Evolutionary conservation across 495 filamentous ascomycete genomes (phyloP).

Genomic region (Neurospora intermedia): DNA sequence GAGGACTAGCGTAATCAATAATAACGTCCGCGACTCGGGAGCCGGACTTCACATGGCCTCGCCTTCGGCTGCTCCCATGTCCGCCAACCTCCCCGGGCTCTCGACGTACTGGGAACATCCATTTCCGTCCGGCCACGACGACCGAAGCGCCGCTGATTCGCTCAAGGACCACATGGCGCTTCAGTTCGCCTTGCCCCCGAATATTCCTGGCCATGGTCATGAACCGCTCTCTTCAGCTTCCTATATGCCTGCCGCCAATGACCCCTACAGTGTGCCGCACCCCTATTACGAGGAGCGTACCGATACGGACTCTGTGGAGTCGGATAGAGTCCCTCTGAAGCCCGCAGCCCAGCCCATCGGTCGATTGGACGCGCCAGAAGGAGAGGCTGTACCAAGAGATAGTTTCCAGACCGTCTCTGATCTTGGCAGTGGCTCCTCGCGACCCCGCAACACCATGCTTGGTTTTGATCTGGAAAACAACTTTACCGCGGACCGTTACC

Average conservation of each 20-base stretch:
- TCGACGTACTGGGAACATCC: constrained; percentile 39
- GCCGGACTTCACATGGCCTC: constrained; percentile 4
- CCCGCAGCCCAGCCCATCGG: constrained; percentile 56
- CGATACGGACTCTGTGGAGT: constrained; percentile 52
- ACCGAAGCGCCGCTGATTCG: constrained; percentile 22
- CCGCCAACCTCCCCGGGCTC: constrained; percentile 30
- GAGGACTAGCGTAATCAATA: constrained; percentile 20
- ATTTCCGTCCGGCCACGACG: constrained; percentile 19
- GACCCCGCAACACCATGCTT: constrained; percentile 33
- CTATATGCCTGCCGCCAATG: constrained; percentile 21
- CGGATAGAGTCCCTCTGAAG: constrained; percentile 60
- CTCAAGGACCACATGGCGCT: constrained; percentile 36
- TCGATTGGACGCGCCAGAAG: constrained; percentile 33
- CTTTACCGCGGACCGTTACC: constrained; percentile 26
- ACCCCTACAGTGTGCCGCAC: constrained; percentile 29
- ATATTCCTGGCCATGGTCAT: constrained; percentile 22
- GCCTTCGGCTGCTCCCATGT: constrained; percentile 25
- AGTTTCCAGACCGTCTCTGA: constrained; percentile 51
- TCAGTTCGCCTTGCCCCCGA: constrained; percentile 39
- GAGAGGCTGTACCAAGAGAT: constrained; percentile 48
- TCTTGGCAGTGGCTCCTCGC: constrained; percentile 31
- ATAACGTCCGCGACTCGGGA: constrained; percentile 18
- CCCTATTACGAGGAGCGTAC: constrained; percentile 42
- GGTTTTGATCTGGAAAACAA: constrained; percentile 44
- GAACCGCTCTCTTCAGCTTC: constrained; percentile 7